Evolutionary conservation across 345 rosid species (phyloP).

Genomic region (Cardiospermum halicacabum): DNA sequence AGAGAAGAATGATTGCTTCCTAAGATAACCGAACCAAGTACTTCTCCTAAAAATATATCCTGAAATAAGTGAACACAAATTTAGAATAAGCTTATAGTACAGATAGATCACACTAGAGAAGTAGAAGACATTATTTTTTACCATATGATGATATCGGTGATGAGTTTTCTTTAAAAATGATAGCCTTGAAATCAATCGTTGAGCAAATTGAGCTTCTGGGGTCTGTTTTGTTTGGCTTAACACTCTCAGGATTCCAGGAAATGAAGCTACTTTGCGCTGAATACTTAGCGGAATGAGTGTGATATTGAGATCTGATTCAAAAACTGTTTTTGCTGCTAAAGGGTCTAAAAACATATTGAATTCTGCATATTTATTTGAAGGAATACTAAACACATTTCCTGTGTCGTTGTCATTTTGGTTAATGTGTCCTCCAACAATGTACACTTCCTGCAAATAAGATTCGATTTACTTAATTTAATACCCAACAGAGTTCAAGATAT

Average conservation of each 20-base stretch:
- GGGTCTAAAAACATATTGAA: constrained; percentile 92
- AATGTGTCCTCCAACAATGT: constrained; percentile 81
- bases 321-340: constrained; percentile 65
- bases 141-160: constrained; percentile 61
- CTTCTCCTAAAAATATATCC: constrained; percentile 82
- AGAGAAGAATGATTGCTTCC: constrained; percentile 35
- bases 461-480: not conserved
- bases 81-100: not conserved
- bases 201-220: constrained; percentile 51
- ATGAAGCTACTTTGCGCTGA: constrained; percentile 50
- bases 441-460: constrained; percentile 51
- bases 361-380: constrained; percentile 57
- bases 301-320: constrained; percentile 54
- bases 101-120: not conserved
- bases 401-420: constrained; percentile 25
- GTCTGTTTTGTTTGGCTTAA: constrained; percentile 34
- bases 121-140: too few relatives aligned
- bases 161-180: constrained; percentile 40
- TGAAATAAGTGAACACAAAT: constrained; percentile 21
- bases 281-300: constrained; percentile 64
- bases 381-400: constrained; percentile 53
- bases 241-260: constrained; percentile 28
- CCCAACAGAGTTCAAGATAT: not conserved
- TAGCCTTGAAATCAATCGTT: constrained; percentile 47
- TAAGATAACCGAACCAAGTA: constrained; percentile 66